Evolutionary conservation across 2,329 filamentous ascomycete genomes (phyloP), one percentile per base, ranked within the genome.

Genomic region (Fusarium neocosmosporiellum): DNA sequence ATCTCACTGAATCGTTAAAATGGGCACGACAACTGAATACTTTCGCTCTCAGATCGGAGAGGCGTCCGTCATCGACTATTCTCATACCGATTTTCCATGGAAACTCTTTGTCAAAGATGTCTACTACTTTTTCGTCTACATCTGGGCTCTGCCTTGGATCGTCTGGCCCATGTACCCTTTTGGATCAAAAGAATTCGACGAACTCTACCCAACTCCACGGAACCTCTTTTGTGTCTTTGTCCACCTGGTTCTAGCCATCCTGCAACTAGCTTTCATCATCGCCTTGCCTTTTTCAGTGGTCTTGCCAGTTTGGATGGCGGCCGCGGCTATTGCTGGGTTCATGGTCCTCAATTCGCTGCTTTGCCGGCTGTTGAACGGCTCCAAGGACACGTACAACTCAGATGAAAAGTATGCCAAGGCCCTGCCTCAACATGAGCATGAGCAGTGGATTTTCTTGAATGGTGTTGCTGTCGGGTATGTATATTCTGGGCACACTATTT

Each of bases 381-480:
- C 74, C 8, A 78, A 81, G 5, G 81, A 84, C 58, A 83, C 84
- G 4, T 90, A 87, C 73, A 80, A 81, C 20, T 90, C 89, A 2
- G 85, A 89, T 46, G 82, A 86, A 3, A 83, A 87, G 62, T 90
- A 88, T 69, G 85, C 90, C 1, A 80, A 84, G 18, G 81, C 81
- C 2, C 79, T 81, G 20, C 84, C 85, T 0, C 85, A 88, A 71
- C 86, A 90, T 78, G 83, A 84, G 13, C 85, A 90, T 60, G 93
- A 95, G 81, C 88, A 91, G 76, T 96, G 93, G 93, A 86, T 95
- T n/a, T 95, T 93, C 78, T 81, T 95, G 59, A 95, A 95, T 76
- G 93, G 93, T 1, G 89, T 95, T 31, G 89, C 87, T 11, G 87
- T 87, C 36, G 88, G 87, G 89, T 91, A 81, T 67, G 87, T 83